These are phyloP conservation scores for Lepidopterella palustris DNA, from an alignment of 495 filamentous ascomycete species.

Conservation along the genomic window DNA sequence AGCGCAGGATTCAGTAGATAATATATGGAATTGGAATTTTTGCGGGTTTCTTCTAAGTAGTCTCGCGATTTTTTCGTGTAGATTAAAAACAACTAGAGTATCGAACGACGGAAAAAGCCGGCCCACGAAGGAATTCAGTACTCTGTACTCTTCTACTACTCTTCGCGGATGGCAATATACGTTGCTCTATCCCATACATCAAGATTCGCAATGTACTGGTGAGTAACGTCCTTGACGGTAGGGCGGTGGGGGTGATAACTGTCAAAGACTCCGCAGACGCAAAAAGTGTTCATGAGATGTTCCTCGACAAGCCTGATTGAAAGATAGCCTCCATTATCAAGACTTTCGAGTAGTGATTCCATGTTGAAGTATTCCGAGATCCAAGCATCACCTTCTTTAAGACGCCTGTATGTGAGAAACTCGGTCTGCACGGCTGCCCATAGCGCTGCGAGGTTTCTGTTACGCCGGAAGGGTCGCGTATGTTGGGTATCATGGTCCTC, in stretches of 20 bases:
- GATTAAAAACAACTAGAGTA: no score
- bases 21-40: no score
- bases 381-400: background rate
- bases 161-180: no score
- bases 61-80: no score
- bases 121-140: no score
- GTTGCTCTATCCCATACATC: background rate
- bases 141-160: no score
- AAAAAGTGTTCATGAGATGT: background rate
- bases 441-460: constrained; percentile 3
- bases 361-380: constrained; percentile 3
- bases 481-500: background rate
- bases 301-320: background rate
- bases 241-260: background rate
- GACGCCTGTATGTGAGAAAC: constrained; percentile 10
- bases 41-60: no score
- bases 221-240: background rate
- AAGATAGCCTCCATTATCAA: background rate
- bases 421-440: constrained; percentile 16
- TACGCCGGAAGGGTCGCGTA: background rate
- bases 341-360: background rate
- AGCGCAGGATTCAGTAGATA: no score
- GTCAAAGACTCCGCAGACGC: background rate
- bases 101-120: no score
- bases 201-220: background rate